Percentiles rank a stretch among this genome's conserved stretches.
These are phyloP conservation scores for Fusarium sororula DNA, from an alignment of 2,329 filamentous ascomycete genomes.

Conservation along the genomic window DNA sequence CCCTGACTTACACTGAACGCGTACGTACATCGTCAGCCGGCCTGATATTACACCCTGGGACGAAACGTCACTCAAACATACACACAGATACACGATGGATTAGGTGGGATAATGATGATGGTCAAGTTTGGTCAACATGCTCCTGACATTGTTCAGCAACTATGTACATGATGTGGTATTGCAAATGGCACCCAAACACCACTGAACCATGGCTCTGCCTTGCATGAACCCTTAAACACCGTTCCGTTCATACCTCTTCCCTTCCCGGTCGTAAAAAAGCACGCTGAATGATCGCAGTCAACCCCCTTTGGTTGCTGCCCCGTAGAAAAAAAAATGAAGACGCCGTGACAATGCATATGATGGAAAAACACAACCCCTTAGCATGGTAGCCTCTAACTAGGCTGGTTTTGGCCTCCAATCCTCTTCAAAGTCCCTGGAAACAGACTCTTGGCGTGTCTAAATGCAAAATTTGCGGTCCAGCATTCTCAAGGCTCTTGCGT, in stretches of 20 bases:
- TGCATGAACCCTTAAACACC: constrained; percentile 28
- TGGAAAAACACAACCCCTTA: constrained; percentile 22
- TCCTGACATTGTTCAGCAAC: constrained; percentile 25
- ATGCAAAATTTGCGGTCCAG: constrained; percentile 67
- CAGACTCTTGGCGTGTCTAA: constrained; percentile 16
- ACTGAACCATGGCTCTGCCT: constrained; percentile 6
- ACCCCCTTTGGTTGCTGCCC: constrained; percentile 29
- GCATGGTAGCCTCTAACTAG: background rate
- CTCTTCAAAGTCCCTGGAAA: background rate
- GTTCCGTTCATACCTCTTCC: constrained; percentile 21
- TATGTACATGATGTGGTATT: constrained; percentile 30
- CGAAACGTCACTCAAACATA: constrained; percentile 8
- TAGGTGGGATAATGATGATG: background rate
- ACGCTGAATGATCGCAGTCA: constrained; percentile 39
- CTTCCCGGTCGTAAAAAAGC: constrained; percentile 32
- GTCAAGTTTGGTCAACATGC: constrained; percentile 12
- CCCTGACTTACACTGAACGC: background rate
- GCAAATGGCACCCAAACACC: constrained; percentile 29
- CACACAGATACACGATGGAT: background rate
- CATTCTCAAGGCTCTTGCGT: constrained; percentile 71
- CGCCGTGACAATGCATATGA: constrained; percentile 42
- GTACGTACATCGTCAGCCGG: background rate
- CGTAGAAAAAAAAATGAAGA: constrained; percentile 31
- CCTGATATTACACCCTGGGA: background rate
- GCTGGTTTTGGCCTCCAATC: background rate